Evolutionary conservation across 225 moss, liverwort and hornwort species (phyloP).

Genomic region (Neckera pumila): DNA sequence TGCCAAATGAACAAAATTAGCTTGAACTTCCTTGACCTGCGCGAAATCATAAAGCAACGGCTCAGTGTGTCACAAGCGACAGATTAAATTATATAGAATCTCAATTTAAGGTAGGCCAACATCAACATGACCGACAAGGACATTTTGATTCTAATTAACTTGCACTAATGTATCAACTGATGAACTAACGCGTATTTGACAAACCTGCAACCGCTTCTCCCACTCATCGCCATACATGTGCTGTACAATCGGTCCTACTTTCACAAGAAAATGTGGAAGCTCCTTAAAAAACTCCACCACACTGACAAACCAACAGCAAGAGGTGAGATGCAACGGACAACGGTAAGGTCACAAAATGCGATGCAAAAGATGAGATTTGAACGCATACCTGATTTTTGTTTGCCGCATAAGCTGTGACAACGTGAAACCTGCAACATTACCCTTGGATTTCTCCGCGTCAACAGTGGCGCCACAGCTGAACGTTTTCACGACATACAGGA

Average conservation of each 20-base stretch:
- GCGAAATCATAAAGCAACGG: neutral
- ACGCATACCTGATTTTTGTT: conserved; percentile 57
- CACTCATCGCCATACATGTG: conserved; percentile 67
- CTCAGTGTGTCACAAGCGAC: neutral
- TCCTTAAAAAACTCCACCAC: conserved; percentile 93
- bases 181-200: neutral
- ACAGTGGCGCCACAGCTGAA: conserved; percentile 33
- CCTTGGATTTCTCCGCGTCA: conserved; percentile 33
- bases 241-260: conserved; percentile 62
- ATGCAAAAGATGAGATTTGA: neutral
- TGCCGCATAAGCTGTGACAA: conserved; percentile 82
- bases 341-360: neutral
- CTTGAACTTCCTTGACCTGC: conserved; percentile 90
- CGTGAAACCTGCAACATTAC: conserved; percentile 56
- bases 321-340: neutral
- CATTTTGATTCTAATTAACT: neutral
- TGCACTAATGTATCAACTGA: neutral
- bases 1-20: conserved; percentile 80
- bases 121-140: neutral
- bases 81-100: neutral
- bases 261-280: conserved; percentile 81
- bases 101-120: neutral
- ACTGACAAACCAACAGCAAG: conserved; percentile 25
- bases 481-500: conserved; percentile 71
- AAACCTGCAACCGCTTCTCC: conserved; percentile 83